Conservation (phyloP, 345 rosid genomes). For the Boechera retrofracta region DNA sequence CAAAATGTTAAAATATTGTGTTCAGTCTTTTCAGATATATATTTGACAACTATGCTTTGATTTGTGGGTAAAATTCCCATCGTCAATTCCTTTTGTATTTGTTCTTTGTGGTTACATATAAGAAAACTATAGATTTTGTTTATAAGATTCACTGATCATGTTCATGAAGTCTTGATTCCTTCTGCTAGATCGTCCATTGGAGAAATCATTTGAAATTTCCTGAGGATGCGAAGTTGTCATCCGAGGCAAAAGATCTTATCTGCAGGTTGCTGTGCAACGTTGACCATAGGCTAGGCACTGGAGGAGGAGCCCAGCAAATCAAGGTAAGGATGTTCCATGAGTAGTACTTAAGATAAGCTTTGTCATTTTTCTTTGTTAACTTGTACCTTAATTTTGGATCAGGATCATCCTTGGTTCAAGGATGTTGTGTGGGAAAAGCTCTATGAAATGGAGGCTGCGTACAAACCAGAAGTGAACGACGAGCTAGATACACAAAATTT, state of each 20-base stretch:
- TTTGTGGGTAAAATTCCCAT: background rate
- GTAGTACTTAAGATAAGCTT: constrained; percentile 31
- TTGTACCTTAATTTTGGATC: constrained; percentile 38
- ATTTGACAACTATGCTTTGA: constrained; percentile 17
- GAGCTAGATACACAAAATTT: constrained; percentile 96
- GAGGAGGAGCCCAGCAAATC: constrained; percentile 83
- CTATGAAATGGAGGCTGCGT: constrained; percentile 94
- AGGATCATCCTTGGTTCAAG: constrained; percentile 97
- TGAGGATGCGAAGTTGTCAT: constrained; percentile 70
- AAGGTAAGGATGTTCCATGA: constrained; percentile 60
- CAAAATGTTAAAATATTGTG: constrained; percentile 9
- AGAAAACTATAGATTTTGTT: constrained; percentile 9
- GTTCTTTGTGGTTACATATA: background rate
- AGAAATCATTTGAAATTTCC: constrained; percentile 88
- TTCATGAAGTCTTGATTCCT: constrained; percentile 30
- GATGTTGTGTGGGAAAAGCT: constrained; percentile 81
- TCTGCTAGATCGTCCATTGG: constrained; percentile 87
- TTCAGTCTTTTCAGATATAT: background rate
- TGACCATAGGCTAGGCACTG: constrained; percentile 88
- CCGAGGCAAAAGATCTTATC: constrained; percentile 87
- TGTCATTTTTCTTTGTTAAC: constrained; percentile 33
- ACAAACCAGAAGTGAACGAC: constrained; percentile 90
- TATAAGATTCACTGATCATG: constrained; percentile 29
- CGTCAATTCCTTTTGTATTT: background rate
- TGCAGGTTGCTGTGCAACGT: constrained; percentile 86